Conservation (phyloP, 2,329 filamentous ascomycete genomes). For the Cylindrodendrum hubeiense region DNA sequence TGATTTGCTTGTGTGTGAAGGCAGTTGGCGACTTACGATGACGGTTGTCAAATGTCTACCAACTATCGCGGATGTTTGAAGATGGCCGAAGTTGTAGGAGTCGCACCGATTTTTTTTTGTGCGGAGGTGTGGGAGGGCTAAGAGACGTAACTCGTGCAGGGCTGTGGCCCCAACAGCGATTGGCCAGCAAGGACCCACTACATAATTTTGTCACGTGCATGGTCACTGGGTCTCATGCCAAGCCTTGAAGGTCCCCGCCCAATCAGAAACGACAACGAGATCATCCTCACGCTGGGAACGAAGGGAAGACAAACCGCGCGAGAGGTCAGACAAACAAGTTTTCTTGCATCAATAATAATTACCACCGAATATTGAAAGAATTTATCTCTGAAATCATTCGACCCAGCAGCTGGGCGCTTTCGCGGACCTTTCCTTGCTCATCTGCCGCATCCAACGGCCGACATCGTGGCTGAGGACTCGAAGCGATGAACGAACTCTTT, state of each 20-base stretch:
- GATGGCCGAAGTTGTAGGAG: conserved; percentile 55
- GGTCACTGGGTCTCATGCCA: conserved; percentile 5
- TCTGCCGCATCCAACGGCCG: not conserved
- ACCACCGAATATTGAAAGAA: conserved; percentile 12
- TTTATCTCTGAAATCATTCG: conserved; percentile 1
- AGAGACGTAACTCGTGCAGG: conserved; percentile 49
- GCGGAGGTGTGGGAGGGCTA: conserved; percentile 57
- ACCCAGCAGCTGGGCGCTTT: not conserved
- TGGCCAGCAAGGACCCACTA: conserved; percentile 44
- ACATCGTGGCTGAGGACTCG: conserved; percentile 13
- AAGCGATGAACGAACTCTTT: conserved; percentile 79
- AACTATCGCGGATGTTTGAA: conserved; percentile 57
- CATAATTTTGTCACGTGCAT: conserved; percentile 36
- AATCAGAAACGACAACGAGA: conserved; percentile 38
- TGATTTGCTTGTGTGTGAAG: conserved; percentile 49
- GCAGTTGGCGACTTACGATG: conserved; percentile 59
- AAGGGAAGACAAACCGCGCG: conserved; percentile 12
- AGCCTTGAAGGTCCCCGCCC: conserved; percentile 23
- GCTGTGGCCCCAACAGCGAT: conserved; percentile 53
- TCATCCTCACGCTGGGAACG: conserved; percentile 13
- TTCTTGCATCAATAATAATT: conserved; percentile 19
- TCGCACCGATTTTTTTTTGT: conserved; percentile 57
- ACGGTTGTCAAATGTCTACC: conserved; percentile 59
- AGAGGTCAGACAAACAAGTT: conserved; percentile 8
- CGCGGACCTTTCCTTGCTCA: not conserved